phyloP scores from a whole-genome alignment of 306 rosid genomes.

The Pyrus bretschneideri region DNA sequence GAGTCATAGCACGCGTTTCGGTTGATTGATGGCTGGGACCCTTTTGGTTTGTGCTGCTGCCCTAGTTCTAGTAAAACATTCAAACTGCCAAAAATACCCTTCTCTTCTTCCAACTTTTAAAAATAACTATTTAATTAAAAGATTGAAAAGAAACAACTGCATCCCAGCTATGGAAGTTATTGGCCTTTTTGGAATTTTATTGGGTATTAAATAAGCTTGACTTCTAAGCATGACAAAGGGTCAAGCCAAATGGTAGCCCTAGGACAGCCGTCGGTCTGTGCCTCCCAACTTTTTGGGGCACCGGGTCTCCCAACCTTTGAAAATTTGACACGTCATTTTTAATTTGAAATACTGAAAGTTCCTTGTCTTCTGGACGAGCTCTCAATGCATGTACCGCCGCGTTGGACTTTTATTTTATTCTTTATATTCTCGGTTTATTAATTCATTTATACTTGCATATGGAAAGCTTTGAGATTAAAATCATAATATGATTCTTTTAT shows the following conservation, averaged over 20 bases:
- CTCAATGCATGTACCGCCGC: neutral
- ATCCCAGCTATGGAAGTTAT: no score
- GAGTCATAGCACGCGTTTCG: conserved; percentile 1
- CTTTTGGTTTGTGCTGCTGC: neutral
- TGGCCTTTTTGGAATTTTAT: neutral
- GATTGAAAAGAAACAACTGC: no score
- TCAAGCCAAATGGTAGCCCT: neutral
- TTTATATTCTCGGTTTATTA: neutral
- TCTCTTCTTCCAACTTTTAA: no score
- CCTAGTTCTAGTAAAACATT: neutral
- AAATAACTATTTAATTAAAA: no score
- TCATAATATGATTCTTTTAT: no score
- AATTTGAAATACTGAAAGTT: neutral
- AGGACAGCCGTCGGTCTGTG: no score
- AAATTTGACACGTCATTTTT: neutral
- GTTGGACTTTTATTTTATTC: neutral
- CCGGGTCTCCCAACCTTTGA: neutral
- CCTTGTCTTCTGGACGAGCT: neutral
- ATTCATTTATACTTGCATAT: neutral
- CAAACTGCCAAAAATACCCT: no score
- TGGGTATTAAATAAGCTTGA: neutral
- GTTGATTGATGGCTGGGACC: neutral
- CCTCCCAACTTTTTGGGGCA: neutral
- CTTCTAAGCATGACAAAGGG: neutral
- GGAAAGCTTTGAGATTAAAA: neutral